A percentile compares a stretch with the other conserved stretches of the same genome.
Conservation (phyloP, 2,329 filamentous ascomycete species). For the Hypoxylon sp. region DNA sequence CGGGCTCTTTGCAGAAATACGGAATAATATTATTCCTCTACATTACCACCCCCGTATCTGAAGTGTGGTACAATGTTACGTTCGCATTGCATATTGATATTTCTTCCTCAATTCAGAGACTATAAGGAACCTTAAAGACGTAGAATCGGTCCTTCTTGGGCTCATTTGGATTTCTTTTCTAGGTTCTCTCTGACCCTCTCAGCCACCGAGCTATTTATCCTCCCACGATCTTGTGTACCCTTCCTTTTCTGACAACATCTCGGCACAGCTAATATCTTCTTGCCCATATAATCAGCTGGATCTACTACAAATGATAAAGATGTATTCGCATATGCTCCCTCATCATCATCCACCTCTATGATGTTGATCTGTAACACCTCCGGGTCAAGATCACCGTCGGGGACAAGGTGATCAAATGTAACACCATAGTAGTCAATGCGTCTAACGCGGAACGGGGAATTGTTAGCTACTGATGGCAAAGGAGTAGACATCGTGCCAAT, state of each 20-base stretch:
- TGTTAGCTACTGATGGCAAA: background rate
- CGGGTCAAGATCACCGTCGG: conserved; percentile 55
- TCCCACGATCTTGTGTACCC: conserved; percentile 55
- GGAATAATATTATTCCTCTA: conserved; percentile 1
- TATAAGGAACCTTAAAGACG: too few species aligned
- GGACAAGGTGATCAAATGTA: conserved; percentile 60
- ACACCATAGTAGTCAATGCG: conserved; percentile 59
- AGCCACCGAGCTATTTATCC: conserved; percentile 49
- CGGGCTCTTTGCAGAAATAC: background rate
- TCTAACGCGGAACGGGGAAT: background rate
- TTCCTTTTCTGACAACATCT: conserved; percentile 60
- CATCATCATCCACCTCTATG: conserved; percentile 58
- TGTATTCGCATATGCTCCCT: conserved; percentile 56
- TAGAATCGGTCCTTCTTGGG: too few species aligned
- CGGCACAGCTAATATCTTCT: conserved; percentile 60
- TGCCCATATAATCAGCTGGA: conserved; percentile 56
- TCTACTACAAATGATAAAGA: conserved; percentile 56
- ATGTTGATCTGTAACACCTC: conserved; percentile 62
- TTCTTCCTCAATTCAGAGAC: too few species aligned
- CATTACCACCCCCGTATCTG: too few species aligned
- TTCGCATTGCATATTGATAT: too few species aligned
- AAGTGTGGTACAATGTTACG: too few species aligned
- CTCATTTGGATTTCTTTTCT: background rate
- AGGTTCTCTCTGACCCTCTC: background rate
- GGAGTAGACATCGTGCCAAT: too few species aligned